Percentiles rank a stretch among this genome's conserved stretches.
These are phyloP conservation scores for Russula compacta DNA, from an alignment of 768 basidiomycete species.

Conservation along the genomic window DNA sequence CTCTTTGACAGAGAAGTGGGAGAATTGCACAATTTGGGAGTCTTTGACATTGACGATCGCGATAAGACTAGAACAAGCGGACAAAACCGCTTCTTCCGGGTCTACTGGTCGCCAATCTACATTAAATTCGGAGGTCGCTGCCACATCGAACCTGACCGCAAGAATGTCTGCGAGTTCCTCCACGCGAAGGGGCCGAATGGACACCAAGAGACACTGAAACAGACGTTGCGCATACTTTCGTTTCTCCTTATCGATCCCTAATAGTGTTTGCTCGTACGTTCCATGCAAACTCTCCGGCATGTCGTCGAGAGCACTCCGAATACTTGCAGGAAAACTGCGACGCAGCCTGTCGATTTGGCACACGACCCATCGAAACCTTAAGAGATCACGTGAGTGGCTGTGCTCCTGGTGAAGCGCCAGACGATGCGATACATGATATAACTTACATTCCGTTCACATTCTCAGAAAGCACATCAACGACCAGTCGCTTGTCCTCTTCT, in stretches of 20 bases:
- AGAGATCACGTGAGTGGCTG: background rate
- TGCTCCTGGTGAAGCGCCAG: background rate
- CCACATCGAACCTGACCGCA: background rate
- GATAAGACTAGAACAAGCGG: background rate
- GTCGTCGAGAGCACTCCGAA: background rate
- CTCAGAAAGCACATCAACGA: background rate
- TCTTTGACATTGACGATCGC: background rate
- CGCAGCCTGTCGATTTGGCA: background rate
- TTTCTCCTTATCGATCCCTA: background rate
- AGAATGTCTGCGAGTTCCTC: conserved; percentile 6
- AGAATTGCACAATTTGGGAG: background rate
- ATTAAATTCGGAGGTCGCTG: background rate
- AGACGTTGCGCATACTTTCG: background rate
- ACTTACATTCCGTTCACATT: conserved; percentile 9
- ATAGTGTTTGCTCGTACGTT: background rate
- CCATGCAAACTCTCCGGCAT: background rate
- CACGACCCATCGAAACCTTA: conserved; percentile 7
- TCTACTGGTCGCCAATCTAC: background rate
- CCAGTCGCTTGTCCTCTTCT: background rate
- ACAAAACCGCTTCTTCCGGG: too few relatives aligned
- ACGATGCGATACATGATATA: too few relatives aligned
- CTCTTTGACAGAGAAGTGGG: conserved; percentile 10
- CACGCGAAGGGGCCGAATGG: background rate
- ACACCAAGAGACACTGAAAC: background rate
- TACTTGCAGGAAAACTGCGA: background rate